Evolutionary conservation across 805 yeast genomes (phyloP), one percentile per base, ranked within the genome.

Genomic region (Zygotorulaspora sp.): DNA sequence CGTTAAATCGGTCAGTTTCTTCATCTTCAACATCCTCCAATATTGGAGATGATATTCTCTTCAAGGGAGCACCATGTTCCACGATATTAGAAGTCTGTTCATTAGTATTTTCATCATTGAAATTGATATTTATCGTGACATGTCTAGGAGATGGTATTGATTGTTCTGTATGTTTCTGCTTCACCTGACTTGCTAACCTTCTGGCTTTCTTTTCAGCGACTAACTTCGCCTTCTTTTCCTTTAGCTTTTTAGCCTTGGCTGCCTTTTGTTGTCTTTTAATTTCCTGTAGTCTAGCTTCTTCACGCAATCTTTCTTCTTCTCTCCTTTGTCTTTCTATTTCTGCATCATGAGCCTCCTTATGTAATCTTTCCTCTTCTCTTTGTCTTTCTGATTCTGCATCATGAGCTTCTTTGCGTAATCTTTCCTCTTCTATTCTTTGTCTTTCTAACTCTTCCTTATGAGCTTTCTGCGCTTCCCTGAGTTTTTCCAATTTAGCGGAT

Each of bases 21-120:
- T 49, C 65, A 38, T 62, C 66, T 25, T 58, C 63, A 4, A 62
- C 55, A 12, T 61, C 64, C 36, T 59, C 65, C 10, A 62, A 41
- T 1, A 50, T 39, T 5, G 58, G 50, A 6, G 59, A 52, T 8
- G 15, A 22, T 5, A 23, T 21, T 11, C 43, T 34, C 14, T 19
- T 41, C 7, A 34, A 47, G 41, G 13, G 22, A 12, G 14, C 36
- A 27, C 17, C 35, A 36, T 35, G 21, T 33, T 29, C 19, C 9
- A 5, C 10, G 14, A 8, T 8, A 12, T 18, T 18, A n/a, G 22
- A 18, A 13, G 16, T 33, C 23, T 22, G 16, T 1, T 21, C 32
- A 22, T 22, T 25, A 12, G 15, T 24, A 27, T 22, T 13, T 20
- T 29, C 29, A 17, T 25, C 29, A 13, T 12, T 29, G 21, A 41